Conservation (phyloP, 257 asterid species). For the Lycium ferocissimum region DNA sequence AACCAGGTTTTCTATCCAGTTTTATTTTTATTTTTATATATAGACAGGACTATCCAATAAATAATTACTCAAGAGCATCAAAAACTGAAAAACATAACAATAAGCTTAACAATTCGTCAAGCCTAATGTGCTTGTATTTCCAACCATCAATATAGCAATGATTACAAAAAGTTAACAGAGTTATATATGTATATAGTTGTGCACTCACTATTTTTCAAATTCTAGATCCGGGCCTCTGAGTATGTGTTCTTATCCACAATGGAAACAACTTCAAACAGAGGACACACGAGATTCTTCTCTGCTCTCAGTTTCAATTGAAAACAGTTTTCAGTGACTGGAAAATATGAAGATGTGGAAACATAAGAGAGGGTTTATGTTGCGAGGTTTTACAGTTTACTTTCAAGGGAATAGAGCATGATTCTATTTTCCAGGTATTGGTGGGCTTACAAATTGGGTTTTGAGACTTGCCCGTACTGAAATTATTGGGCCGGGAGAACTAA, state of each 20-base stretch:
- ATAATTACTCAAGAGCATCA: not conserved
- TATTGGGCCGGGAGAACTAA: not conserved
- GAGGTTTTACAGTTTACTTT: not conserved
- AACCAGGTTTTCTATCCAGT: no score
- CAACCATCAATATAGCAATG: not conserved
- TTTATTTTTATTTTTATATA: no score
- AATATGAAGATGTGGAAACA: not conserved
- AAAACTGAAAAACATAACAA: not conserved
- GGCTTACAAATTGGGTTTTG: not conserved
- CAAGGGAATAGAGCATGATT: not conserved
- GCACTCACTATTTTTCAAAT: not conserved
- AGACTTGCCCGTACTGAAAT: not conserved
- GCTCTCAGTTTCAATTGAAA: not conserved
- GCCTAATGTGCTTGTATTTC: not conserved
- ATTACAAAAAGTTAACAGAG: not conserved
- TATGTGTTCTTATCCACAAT: not conserved
- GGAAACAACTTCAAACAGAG: not conserved
- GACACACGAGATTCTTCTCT: not conserved
- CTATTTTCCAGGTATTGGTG: not conserved
- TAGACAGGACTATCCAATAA: not conserved
- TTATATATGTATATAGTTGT: not conserved
- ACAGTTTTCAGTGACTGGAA: not conserved
- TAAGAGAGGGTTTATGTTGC: not conserved
- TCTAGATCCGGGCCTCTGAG: not conserved
- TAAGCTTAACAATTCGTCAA: not conserved